Conservation (phyloP, 1,139 yeast genomes). For the Casaregolazyma lundiana region DNA sequence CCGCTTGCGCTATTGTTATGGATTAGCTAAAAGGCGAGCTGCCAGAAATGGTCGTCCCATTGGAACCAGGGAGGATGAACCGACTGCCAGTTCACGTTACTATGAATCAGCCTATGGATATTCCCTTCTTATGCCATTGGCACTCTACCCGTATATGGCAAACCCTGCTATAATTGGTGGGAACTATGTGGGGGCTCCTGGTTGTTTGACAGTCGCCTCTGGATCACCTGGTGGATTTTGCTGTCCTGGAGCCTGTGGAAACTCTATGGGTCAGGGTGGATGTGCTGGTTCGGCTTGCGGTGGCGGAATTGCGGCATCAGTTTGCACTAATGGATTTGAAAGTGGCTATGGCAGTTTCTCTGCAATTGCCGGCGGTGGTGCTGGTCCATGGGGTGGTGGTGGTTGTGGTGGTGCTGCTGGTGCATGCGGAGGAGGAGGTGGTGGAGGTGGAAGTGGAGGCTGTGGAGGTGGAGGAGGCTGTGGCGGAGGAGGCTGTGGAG, state of each 20-base stretch:
- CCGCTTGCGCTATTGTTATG: neutral
- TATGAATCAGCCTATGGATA: constrained; percentile 10
- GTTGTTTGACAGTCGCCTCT: constrained; percentile 6
- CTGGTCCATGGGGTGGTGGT: constrained; percentile 10
- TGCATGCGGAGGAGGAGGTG: constrained; percentile 14
- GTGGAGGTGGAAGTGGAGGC: constrained; percentile 15
- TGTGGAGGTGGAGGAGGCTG: constrained; percentile 8
- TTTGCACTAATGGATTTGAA: too few species aligned
- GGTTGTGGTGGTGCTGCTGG: constrained; percentile 11
- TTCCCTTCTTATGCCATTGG: constrained; percentile 8
- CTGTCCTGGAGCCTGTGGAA: neutral
- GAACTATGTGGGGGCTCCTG: constrained; percentile 10
- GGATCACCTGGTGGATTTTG: constrained; percentile 2
- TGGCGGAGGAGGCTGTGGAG: neutral
- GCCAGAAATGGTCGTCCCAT: constrained; percentile 10
- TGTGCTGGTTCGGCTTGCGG: constrained; percentile 7
- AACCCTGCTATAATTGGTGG: constrained; percentile 5
- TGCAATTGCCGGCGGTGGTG: too few species aligned
- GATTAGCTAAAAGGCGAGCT: constrained; percentile 3
- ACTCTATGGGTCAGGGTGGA: neutral
- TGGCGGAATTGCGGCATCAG: too few species aligned
- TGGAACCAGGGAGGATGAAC: constrained; percentile 13
- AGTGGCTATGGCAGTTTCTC: too few species aligned
- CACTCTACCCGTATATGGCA: constrained; percentile 10
- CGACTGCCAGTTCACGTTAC: constrained; percentile 2